Evolutionary conservation across 148 eudicot genomes (phyloP).

Genomic region (Rhododendron kiyosumense): DNA sequence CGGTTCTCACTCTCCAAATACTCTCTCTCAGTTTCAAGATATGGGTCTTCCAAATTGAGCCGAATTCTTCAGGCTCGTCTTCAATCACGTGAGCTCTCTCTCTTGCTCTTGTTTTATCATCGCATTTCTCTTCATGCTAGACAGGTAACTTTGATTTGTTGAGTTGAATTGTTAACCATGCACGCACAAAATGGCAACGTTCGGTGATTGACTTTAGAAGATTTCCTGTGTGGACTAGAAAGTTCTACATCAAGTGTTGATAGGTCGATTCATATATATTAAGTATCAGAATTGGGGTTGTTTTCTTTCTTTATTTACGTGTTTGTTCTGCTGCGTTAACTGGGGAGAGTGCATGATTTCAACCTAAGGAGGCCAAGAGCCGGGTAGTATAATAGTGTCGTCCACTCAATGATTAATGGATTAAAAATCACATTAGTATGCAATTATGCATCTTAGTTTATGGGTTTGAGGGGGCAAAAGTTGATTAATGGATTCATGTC

Average conservation of each 20-base stretch:
- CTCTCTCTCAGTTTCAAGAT: slow-evolving; percentile 26
- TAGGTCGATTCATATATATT: background rate
- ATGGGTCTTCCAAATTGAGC: slow-evolving; percentile 25
- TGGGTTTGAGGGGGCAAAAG: background rate
- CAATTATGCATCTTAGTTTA: background rate
- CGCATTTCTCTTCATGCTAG: background rate
- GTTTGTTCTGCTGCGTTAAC: background rate
- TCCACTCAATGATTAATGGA: background rate
- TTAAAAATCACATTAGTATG: background rate
- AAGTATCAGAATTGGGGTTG: background rate
- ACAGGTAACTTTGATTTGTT: background rate
- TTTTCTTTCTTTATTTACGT: background rate
- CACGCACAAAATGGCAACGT: background rate
- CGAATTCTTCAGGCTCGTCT: slow-evolving; percentile 34
- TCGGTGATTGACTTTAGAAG: background rate
- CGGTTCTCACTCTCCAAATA: slow-evolving; percentile 26
- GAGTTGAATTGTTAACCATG: background rate
- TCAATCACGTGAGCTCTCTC: slow-evolving; percentile 39
- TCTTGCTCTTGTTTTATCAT: background rate
- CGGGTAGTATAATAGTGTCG: background rate
- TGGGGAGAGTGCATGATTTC: background rate
- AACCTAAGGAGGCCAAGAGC: background rate
- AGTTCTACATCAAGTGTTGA: background rate
- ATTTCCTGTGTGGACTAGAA: background rate
- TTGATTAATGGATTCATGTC: background rate